These are phyloP conservation scores for Nemania serpens DNA, from an alignment of 2,329 filamentous ascomycete genomes.

Conservation along the genomic window DNA sequence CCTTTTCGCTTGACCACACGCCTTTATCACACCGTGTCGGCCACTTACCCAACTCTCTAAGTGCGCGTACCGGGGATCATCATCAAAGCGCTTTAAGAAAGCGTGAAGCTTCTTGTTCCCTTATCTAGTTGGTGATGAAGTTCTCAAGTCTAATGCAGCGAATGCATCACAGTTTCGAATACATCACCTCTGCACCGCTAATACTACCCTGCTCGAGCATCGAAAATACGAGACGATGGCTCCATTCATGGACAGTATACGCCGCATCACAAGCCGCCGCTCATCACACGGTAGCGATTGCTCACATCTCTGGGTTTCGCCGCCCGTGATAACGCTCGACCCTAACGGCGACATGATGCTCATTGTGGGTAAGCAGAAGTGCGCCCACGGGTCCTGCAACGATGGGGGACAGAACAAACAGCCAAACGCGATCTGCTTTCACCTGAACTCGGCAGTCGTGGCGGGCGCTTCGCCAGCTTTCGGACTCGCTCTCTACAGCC, in stretches of 20 bases:
- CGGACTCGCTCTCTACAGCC: slow-evolving; percentile 15
- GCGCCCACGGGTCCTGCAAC: neutral
- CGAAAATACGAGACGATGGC: slow-evolving; percentile 2
- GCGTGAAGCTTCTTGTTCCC: too few species aligned
- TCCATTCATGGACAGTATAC: slow-evolving; percentile 3
- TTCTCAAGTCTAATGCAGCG: too few species aligned
- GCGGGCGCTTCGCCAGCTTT: slow-evolving; percentile 18
- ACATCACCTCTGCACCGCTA: neutral
- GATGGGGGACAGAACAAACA: neutral
- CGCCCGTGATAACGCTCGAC: neutral
- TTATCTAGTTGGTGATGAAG: too few species aligned
- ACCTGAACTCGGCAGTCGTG: slow-evolving; percentile 13
- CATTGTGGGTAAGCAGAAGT: slow-evolving; percentile 20
- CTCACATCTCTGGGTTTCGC: slow-evolving; percentile 4
- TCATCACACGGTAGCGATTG: slow-evolving; percentile 5
- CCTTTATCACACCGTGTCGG: too few species aligned
- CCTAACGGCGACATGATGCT: slow-evolving; percentile 18
- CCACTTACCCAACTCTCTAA: too few species aligned
- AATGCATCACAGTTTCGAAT: neutral
- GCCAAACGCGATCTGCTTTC: slow-evolving; percentile 6
- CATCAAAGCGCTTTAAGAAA: too few species aligned
- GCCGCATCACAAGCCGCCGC: neutral
- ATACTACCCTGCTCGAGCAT: neutral
- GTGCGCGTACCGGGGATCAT: too few species aligned
- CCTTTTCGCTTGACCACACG: too few species aligned